Conservation (phyloP, 192 early-diverging fungal genomes). For the Pilaira anomala region DNA sequence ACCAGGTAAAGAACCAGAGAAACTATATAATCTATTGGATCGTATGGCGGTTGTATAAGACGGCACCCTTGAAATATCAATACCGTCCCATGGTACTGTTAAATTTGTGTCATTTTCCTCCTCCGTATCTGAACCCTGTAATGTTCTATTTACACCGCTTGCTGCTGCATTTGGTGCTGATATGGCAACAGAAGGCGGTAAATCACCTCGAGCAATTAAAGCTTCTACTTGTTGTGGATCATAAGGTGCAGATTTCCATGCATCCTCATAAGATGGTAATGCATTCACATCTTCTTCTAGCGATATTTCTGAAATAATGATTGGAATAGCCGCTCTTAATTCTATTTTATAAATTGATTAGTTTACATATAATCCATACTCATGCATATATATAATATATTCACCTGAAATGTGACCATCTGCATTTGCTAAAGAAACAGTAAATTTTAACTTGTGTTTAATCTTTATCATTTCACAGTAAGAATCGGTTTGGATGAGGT, state of each 20-base stretch:
- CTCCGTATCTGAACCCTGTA: background rate
- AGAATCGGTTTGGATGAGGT: slow-evolving; percentile 26
- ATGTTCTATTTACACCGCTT: slow-evolving; percentile 1
- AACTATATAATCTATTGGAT: slow-evolving; percentile 25
- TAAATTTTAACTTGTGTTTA: slow-evolving; percentile 40
- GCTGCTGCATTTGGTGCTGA: slow-evolving; percentile 31
- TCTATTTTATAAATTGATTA: slow-evolving; percentile 15
- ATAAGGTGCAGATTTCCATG: slow-evolving; percentile 29
- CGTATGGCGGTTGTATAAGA: slow-evolving; percentile 34
- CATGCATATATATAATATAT: background rate
- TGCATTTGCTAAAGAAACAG: slow-evolving; percentile 23
- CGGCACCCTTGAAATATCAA: slow-evolving; percentile 35
- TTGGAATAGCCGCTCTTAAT: slow-evolving; percentile 31
- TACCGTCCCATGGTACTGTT: slow-evolving; percentile 21
- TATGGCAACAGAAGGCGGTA: slow-evolving; percentile 22
- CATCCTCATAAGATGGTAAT: slow-evolving; percentile 35
- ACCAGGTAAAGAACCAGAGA: slow-evolving; percentile 23
- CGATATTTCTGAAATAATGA: slow-evolving; percentile 30
- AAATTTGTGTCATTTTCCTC: background rate
- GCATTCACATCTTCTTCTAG: slow-evolving; percentile 25
- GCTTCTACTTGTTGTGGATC: slow-evolving; percentile 22
- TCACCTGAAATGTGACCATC: slow-evolving; percentile 42
- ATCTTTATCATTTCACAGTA: slow-evolving; percentile 35
- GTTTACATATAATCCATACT: background rate
- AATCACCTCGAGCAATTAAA: slow-evolving; percentile 15